Conservation (phyloP, 352 stramenopile species). For the Globisporangium nagaii region DNA sequence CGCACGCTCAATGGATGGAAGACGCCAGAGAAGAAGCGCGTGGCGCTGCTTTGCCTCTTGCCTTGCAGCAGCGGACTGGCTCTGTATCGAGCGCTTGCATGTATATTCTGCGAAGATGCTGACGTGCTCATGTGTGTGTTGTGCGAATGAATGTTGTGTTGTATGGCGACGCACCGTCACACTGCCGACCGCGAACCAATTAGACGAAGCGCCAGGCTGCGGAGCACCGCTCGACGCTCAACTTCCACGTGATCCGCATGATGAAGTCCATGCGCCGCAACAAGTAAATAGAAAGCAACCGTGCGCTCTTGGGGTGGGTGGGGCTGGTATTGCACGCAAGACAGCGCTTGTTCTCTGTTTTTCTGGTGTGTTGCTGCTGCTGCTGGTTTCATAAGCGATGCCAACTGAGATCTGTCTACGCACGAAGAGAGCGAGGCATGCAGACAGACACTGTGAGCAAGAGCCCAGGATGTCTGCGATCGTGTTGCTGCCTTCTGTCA, state of each 20-base stretch:
- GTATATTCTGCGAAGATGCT: background rate
- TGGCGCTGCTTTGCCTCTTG: too few species aligned
- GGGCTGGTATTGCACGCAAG: background rate
- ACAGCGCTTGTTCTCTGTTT: too few species aligned
- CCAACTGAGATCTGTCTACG: too few species aligned
- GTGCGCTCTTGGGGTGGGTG: background rate
- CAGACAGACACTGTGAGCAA: too few species aligned
- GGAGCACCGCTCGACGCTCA: conserved; percentile 79
- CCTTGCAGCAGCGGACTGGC: too few species aligned
- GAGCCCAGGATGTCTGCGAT: too few species aligned
- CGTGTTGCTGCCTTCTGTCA: too few species aligned
- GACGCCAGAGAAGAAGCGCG: too few species aligned
- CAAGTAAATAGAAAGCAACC: conserved; percentile 12
- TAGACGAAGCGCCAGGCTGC: conserved; percentile 52
- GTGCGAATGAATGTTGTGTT: background rate
- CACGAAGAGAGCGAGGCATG: too few species aligned
- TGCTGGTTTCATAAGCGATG: background rate
- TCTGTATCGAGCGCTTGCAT: too few species aligned
- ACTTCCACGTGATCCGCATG: conserved; percentile 88
- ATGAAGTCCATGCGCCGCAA: conserved; percentile 61
- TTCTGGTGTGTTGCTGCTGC: background rate
- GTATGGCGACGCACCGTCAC: background rate
- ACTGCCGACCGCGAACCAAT: background rate
- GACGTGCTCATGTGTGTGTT: background rate
- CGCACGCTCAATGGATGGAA: too few species aligned